These are phyloP conservation scores for Oryza longistaminata DNA, from an alignment of 176 grass and related monocot genomes.

Conservation along the genomic window DNA sequence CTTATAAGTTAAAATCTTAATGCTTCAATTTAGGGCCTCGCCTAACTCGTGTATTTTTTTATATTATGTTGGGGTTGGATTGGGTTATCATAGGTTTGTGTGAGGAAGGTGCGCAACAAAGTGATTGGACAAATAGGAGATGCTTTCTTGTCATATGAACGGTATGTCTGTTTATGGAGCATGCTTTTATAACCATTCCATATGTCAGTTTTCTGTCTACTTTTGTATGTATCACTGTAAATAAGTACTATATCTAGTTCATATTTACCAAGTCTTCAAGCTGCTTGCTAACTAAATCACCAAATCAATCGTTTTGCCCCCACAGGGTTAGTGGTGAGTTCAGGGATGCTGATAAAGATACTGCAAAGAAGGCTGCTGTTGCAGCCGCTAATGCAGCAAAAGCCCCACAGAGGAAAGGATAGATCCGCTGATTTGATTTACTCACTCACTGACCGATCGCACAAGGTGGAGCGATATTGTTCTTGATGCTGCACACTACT, in stretches of 20 bases:
- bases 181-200: slow-evolving; percentile 4
- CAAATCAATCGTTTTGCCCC: not conserved
- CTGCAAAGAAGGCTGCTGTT: not conserved
- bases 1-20: too few relatives aligned
- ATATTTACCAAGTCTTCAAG: not conserved
- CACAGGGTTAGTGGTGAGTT: slow-evolving; percentile 74
- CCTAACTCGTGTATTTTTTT: not conserved
- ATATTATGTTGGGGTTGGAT: not conserved
- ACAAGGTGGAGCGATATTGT: not conserved
- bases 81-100: slow-evolving; percentile 62
- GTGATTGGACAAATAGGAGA: slow-evolving; percentile 87
- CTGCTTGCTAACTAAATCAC: not conserved
- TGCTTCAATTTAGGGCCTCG: not conserved
- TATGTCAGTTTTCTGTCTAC: not conserved
- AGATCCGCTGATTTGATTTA: slow-evolving; percentile 7
- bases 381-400: not conserved
- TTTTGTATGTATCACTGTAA: not conserved
- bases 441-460: not conserved
- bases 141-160: slow-evolving; percentile 77
- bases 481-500: not conserved
- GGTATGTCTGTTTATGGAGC: slow-evolving; percentile 42
- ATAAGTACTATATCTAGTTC: not conserved
- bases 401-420: not conserved
- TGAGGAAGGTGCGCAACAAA: slow-evolving; percentile 95
- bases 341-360: slow-evolving; percentile 39